Conservation (phyloP, 805 yeast species). For the Schizosaccharomyces cryophilus region DNA sequence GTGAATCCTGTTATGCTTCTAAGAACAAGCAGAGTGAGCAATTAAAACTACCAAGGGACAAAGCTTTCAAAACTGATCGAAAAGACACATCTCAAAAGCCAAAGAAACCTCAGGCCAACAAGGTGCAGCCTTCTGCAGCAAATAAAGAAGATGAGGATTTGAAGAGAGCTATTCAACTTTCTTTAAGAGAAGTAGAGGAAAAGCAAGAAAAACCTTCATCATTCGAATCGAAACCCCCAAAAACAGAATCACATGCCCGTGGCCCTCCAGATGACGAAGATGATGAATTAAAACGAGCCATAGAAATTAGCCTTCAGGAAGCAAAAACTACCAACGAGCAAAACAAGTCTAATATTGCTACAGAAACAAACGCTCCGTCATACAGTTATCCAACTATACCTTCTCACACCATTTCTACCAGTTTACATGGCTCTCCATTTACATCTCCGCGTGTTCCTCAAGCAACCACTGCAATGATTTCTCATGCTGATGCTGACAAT, state of each 20-base stretch:
- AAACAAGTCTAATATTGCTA: neutral
- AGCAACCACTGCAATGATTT: neutral
- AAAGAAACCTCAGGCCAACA: slow-evolving; percentile 8
- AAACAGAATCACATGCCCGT: slow-evolving; percentile 3
- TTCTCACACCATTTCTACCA: neutral
- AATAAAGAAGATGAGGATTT: slow-evolving; percentile 44
- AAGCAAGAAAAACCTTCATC: neutral
- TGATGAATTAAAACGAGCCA: slow-evolving; percentile 79
- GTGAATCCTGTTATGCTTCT: slow-evolving; percentile 56
- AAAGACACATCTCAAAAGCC: too few species aligned
- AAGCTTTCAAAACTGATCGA: too few species aligned
- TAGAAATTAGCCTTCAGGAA: slow-evolving; percentile 70
- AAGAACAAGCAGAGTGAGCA: slow-evolving; percentile 18
- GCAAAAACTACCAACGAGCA: neutral
- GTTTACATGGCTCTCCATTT: neutral
- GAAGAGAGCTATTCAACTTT: slow-evolving; percentile 51
- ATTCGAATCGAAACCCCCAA: neutral
- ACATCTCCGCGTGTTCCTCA: neutral
- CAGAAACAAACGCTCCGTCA: neutral
- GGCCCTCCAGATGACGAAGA: slow-evolving; percentile 30
- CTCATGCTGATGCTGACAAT: slow-evolving; percentile 1
- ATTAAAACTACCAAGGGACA: too few species aligned
- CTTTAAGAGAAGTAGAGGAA: slow-evolving; percentile 30
- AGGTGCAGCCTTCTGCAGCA: slow-evolving; percentile 6
- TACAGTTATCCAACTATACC: neutral